phyloP scores from a whole-genome alignment of 495 filamentous ascomycete genomes.

The Penicillium macrosclerotiorum region DNA sequence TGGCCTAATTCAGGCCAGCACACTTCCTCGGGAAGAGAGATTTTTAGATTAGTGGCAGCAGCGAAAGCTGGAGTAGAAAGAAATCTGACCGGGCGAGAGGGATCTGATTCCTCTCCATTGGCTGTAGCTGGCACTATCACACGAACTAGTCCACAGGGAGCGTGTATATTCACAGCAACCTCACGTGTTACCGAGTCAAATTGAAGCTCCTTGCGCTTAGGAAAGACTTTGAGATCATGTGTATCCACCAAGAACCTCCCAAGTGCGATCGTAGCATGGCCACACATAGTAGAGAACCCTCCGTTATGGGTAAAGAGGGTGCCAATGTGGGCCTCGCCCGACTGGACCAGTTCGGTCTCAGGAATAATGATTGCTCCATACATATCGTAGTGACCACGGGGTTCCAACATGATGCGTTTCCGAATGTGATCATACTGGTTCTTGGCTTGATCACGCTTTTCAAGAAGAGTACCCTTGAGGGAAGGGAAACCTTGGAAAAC shows the following conservation, averaged over 20 bases:
- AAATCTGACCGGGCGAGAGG: slow-evolving; percentile 18
- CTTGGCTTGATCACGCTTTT: slow-evolving; percentile 23
- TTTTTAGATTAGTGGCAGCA: slow-evolving; percentile 10
- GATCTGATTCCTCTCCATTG: slow-evolving; percentile 14
- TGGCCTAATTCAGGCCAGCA: slow-evolving; percentile 13
- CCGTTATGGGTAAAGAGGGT: slow-evolving; percentile 56
- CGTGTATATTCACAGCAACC: slow-evolving; percentile 13
- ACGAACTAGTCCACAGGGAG: slow-evolving; percentile 14
- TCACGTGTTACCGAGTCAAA: slow-evolving; percentile 1
- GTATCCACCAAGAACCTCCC: slow-evolving; percentile 28
- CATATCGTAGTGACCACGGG: slow-evolving; percentile 25
- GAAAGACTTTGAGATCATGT: slow-evolving; percentile 12
- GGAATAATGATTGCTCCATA: slow-evolving; percentile 21
- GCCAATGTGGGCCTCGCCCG: slow-evolving; percentile 15
- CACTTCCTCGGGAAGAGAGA: slow-evolving; percentile 12
- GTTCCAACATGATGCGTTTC: slow-evolving; percentile 20
- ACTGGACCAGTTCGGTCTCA: slow-evolving; percentile 16
- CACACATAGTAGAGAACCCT: slow-evolving; percentile 77
- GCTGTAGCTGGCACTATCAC: slow-evolving; percentile 16
- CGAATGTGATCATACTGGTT: slow-evolving; percentile 18
- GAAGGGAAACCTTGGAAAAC: slow-evolving; percentile 14
- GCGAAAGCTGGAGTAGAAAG: slow-evolving; percentile 21
- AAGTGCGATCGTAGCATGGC: slow-evolving; percentile 42
- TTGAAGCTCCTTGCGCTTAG: slow-evolving; percentile 6
- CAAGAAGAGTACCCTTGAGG: slow-evolving; percentile 15